Evolutionary conservation across 768 basidiomycete species (phyloP), one percentile per base, ranked within the genome.

Genomic region (Xerocomellus chrysenteron): DNA sequence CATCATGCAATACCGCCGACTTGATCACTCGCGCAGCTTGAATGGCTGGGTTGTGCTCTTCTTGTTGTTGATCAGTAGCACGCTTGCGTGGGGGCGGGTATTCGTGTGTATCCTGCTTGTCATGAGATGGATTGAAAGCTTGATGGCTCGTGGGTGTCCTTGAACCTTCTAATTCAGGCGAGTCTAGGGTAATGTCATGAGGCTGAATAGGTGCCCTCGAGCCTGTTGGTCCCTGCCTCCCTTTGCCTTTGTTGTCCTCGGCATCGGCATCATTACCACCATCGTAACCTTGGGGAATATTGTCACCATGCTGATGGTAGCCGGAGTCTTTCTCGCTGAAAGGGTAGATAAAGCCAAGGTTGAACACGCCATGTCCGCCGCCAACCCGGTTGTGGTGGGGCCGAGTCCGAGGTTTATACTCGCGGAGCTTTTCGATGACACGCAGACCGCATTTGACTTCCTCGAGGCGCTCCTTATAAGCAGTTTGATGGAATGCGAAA

Each of bases 401-500:
- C 73, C 68, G 70, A 30, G 47, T 44, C 12, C 51, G 62, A 14
- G 89, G 89, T 17, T 80, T 81, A 67, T 87, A 87, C 47, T 80
- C 71, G 32, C 87, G 83, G 17, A 92, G 79, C 58, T 78, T 78
- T 68, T 92, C 90, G 51, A 92, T 80, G 41, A 83, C 82, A 4
- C 67, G 67, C 4, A 90, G 76, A 2, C 84, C 75, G 40, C 76
- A 70, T 54, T 75, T 72, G 7, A 90, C 79, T n/a, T 75, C 72
- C 11, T 82, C 78, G 5, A 90, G 73, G 47, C 90, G 87, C 35
- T 92, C 90, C 61, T 78, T 79, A 68, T 84, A 92, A 11, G 90
- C 90, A 4, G 82, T 85, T n/a, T 78, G 82, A 67, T 92, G 89
- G 71, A 92, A 92, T 19, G 80, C 78, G 62, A 88, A 87, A 0